Percentiles rank a stretch among this genome's conserved stretches.
Evolutionary conservation across 83 land plant genomes (phyloP).

Genomic region (Picea engelmannii): DNA sequence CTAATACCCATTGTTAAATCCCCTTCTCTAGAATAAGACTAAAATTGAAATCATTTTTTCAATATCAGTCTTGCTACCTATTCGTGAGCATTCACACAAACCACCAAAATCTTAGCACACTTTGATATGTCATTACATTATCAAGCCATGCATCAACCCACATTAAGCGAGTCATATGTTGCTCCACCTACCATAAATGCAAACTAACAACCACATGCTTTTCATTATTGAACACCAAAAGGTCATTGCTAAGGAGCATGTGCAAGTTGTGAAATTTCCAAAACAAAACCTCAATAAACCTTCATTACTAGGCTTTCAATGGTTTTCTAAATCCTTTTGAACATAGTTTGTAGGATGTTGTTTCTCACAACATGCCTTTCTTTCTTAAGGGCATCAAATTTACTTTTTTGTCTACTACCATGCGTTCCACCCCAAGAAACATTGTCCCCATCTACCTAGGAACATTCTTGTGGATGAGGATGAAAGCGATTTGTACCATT

Average conservation of each 20-base stretch:
- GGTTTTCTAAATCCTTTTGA: conserved; percentile 64
- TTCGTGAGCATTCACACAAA: too few relatives aligned
- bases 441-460: too few relatives aligned
- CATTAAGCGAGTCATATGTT: too few relatives aligned
- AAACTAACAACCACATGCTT: conserved; percentile 97
- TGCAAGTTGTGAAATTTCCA: conserved; percentile 97
- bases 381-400: conserved; percentile 50
- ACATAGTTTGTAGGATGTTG: conserved; percentile 34
- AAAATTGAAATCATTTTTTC: too few relatives aligned
- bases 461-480: conserved; percentile 19
- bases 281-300: conserved; percentile 78
- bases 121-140: too few relatives aligned
- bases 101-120: too few relatives aligned
- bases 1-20: too few relatives aligned
- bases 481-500: conserved; percentile 9
- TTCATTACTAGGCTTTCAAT: conserved; percentile 51
- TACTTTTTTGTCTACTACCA: conserved; percentile 9
- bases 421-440: too few relatives aligned
- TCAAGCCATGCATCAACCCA: too few relatives aligned
- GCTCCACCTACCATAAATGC: conserved; percentile 22
- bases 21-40: too few relatives aligned
- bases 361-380: conserved; percentile 66
- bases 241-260: conserved; percentile 95
- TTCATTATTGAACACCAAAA: conserved; percentile 92
- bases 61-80: too few relatives aligned